Evolutionary conservation across 805 yeast genomes (phyloP).

Genomic region (Yarrowia bubula): DNA sequence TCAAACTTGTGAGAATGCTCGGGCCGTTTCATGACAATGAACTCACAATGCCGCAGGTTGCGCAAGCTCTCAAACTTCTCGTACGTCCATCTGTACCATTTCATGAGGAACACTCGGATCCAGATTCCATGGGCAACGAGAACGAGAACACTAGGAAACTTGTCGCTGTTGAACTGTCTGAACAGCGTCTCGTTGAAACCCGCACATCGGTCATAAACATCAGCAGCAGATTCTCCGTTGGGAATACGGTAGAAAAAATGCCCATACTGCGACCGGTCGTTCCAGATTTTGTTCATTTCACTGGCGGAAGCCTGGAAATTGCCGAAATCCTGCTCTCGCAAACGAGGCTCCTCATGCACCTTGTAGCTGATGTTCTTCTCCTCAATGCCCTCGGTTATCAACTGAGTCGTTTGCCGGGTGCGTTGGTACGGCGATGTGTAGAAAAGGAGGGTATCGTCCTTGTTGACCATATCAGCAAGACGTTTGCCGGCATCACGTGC

Average conservation of each 20-base stretch:
- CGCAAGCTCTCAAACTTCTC: slow-evolving; percentile 81
- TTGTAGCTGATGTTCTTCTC: slow-evolving; percentile 47
- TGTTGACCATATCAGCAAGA: slow-evolving; percentile 41
- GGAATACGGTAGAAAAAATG: slow-evolving; percentile 87
- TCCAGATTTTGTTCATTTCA: slow-evolving; percentile 79
- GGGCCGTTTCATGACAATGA: slow-evolving; percentile 70
- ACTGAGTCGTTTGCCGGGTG: slow-evolving; percentile 79
- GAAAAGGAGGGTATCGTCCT: slow-evolving; percentile 63
- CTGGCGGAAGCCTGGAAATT: slow-evolving; percentile 73
- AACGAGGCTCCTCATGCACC: slow-evolving; percentile 81
- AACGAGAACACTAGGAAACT: slow-evolving; percentile 77
- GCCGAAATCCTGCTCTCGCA: slow-evolving; percentile 95
- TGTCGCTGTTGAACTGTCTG: slow-evolving; percentile 66
- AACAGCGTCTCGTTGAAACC: slow-evolving; percentile 85
- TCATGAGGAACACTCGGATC: slow-evolving; percentile 89
- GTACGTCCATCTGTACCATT: slow-evolving; percentile 92
- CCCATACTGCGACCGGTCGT: slow-evolving; percentile 83
- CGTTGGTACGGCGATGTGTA: slow-evolving; percentile 85
- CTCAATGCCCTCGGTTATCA: slow-evolving; percentile 55
- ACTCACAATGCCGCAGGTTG: slow-evolving; percentile 82
- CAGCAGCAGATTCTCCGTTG: slow-evolving; percentile 94
- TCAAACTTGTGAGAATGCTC: slow-evolving; percentile 47
- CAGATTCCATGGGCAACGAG: slow-evolving; percentile 92
- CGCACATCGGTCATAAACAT: slow-evolving; percentile 87
- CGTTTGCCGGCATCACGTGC: slow-evolving; percentile 42